These are phyloP conservation scores for Phragmites australis DNA, from an alignment of 176 grass and related monocot genomes.

Conservation along the genomic window DNA sequence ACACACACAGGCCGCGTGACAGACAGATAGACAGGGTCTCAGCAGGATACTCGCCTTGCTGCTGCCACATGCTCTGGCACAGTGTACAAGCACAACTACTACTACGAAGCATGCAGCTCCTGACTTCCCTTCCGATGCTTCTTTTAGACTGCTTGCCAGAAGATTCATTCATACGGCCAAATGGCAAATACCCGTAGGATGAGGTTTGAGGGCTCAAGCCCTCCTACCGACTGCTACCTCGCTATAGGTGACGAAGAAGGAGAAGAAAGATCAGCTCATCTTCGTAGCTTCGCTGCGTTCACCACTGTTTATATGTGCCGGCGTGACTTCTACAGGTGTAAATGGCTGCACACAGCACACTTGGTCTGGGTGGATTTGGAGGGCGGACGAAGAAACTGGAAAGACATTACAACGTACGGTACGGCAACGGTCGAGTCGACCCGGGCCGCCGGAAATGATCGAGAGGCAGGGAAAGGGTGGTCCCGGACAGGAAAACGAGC, in stretches of 20 bases:
- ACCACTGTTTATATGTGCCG: no score
- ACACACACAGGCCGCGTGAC: not conserved
- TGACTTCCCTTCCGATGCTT: not conserved
- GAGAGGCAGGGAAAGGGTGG: not conserved
- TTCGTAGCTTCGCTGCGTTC: no score
- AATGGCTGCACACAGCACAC: no score
- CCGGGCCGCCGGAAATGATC: not conserved
- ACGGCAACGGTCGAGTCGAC: constrained; percentile 9
- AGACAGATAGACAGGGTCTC: no score
- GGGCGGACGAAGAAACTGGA: not conserved
- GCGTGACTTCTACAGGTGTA: no score
- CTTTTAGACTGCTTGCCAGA: no score
- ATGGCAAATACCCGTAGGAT: no score
- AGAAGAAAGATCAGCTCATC: no score
- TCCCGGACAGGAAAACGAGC: not conserved
- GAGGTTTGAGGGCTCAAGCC: no score
- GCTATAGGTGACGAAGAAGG: no score
- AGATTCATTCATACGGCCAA: no score
- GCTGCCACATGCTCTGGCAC: not conserved
- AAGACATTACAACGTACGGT: not conserved
- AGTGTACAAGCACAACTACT: not conserved
- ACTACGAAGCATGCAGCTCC: not conserved
- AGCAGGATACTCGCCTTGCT: not conserved
- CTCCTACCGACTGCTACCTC: no score
- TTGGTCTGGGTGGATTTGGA: not conserved